Evolutionary conservation across 345 rosid species (phyloP).

Genomic region (Limnanthes douglasii): DNA sequence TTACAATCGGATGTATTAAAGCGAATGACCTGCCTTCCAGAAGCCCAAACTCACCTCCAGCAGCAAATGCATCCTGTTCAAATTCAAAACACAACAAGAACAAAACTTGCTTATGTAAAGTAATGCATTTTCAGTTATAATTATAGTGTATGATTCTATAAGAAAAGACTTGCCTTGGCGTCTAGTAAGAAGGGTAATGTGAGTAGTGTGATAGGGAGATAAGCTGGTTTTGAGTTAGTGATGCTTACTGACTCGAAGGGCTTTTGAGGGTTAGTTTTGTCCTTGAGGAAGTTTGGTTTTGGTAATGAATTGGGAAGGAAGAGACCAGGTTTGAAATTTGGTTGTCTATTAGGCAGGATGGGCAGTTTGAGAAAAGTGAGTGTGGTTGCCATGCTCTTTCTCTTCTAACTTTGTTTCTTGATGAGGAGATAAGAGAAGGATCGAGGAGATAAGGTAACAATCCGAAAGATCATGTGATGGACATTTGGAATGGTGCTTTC

Average conservation of each 20-base stretch:
- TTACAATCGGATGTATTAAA: conserved; percentile 53
- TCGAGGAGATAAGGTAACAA: too few species aligned
- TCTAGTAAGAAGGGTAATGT: conserved; percentile 54
- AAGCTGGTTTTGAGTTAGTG: conserved; percentile 21
- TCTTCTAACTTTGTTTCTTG: conserved; percentile 11
- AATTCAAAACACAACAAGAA: not conserved
- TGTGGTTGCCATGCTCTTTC: conserved; percentile 51
- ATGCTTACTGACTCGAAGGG: conserved; percentile 13
- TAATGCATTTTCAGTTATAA: not conserved
- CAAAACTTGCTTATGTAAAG: not conserved
- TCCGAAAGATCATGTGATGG: too few species aligned
- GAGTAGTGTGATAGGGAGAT: conserved; percentile 41
- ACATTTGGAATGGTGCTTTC: too few species aligned
- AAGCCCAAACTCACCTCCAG: conserved; percentile 61
- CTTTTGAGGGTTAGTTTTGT: conserved; percentile 5
- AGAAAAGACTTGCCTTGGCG: conserved; percentile 23
- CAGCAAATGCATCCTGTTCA: conserved; percentile 71
- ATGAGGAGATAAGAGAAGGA: too few species aligned
- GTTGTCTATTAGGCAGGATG: conserved; percentile 14
- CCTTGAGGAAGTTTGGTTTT: conserved; percentile 12
- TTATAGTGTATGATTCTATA: not conserved
- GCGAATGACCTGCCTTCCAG: conserved; percentile 76
- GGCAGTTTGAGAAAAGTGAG: conserved; percentile 37
- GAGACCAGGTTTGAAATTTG: conserved; percentile 7
- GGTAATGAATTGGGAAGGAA: conserved; percentile 6